Conservation (phyloP, 208 protist species). For the Leishmania martiniquensis region DNA sequence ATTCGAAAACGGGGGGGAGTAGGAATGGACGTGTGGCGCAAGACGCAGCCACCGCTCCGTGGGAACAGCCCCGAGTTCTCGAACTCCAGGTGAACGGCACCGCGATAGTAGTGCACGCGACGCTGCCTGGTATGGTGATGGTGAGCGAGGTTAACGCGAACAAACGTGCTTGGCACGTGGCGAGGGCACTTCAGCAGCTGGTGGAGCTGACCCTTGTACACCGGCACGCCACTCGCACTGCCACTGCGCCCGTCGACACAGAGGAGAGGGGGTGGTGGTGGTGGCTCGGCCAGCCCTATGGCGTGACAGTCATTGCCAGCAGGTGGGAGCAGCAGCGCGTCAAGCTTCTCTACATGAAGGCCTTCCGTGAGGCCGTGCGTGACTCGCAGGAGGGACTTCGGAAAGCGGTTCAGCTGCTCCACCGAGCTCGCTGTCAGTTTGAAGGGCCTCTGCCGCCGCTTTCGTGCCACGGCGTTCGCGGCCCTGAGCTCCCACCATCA, state of each 20-base stretch:
- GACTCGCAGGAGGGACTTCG: constrained; percentile 19
- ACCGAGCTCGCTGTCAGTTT: constrained; percentile 25
- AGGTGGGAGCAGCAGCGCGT: constrained; percentile 38
- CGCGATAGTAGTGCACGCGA: constrained; percentile 7
- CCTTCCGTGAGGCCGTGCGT: constrained; percentile 23
- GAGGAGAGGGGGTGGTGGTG: constrained; percentile 12
- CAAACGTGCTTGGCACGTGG: constrained; percentile 5
- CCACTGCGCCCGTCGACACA: not conserved
- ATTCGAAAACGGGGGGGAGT: not conserved
- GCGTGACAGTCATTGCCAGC: constrained; percentile 28
- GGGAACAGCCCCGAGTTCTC: constrained; percentile 19
- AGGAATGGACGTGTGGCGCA: not conserved
- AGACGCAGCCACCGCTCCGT: not conserved
- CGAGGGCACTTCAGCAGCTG: constrained; percentile 22
- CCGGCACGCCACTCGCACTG: not conserved
- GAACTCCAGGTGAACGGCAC: constrained; percentile 4
- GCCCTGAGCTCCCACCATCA: not conserved
- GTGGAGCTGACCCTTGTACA: constrained; percentile 19
- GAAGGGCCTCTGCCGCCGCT: not conserved
- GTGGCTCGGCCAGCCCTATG: constrained; percentile 29
- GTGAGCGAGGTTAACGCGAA: constrained; percentile 6
- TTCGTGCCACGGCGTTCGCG: constrained; percentile 5
- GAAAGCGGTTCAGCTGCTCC: constrained; percentile 13
- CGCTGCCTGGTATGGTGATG: constrained; percentile 15
- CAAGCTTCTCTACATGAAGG: constrained; percentile 37